A percentile compares a stretch with the other conserved stretches of the same genome.
Evolutionary conservation across 257 asterid genomes (phyloP).

Genomic region (Solanum gracilifrons): DNA sequence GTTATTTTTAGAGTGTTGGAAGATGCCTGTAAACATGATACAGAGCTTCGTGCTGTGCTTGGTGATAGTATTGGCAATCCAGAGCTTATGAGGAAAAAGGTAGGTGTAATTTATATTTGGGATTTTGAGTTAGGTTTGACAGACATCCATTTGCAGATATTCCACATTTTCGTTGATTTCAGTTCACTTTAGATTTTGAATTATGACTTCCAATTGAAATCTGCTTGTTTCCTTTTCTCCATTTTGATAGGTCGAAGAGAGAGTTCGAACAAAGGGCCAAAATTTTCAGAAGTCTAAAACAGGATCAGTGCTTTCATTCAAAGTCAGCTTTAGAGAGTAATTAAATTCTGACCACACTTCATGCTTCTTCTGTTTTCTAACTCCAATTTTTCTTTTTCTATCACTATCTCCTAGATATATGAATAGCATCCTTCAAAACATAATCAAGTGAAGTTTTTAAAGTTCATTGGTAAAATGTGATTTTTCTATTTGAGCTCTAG

Average conservation of each 20-base stretch:
- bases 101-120: conserved; percentile 3
- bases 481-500: background rate
- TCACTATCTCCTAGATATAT: background rate
- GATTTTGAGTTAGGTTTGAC: background rate
- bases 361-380: background rate
- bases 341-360: conserved; percentile 3
- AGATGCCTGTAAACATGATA: conserved; percentile 77
- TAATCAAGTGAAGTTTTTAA: background rate
- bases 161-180: background rate
- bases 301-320: conserved; percentile 88
- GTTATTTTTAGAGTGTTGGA: conserved; percentile 59
- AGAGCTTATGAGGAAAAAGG: conserved; percentile 81
- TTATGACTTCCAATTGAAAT: background rate
- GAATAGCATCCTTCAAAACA: background rate
- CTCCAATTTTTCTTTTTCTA: background rate
- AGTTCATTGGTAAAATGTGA: background rate
- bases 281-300: conserved; percentile 76
- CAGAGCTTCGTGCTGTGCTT: conserved; percentile 84
- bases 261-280: conserved; percentile 73
- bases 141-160: background rate
- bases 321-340: conserved; percentile 99
- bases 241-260: conserved; percentile 73
- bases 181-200: background rate
- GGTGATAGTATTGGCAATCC: conserved; percentile 95
- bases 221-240: background rate